These are phyloP conservation scores for Mycena sanguinolenta DNA, from an alignment of 768 basidiomycete genomes.

Conservation along the genomic window DNA sequence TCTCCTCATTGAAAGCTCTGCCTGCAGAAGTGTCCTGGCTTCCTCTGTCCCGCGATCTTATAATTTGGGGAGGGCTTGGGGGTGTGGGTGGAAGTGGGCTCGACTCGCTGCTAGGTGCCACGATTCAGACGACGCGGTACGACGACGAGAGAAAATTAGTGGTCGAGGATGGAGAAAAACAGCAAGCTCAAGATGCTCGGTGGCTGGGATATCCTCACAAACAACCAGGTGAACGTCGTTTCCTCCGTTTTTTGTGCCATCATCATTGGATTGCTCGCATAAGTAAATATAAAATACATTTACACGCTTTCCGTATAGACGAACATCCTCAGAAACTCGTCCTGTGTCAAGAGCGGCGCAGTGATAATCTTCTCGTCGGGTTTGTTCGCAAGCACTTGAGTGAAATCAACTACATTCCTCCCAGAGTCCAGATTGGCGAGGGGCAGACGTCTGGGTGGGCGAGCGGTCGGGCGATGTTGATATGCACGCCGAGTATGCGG, in stretches of 20 bases:
- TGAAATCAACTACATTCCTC: background rate
- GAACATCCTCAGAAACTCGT: slow-evolving; percentile 35
- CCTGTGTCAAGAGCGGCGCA: slow-evolving; percentile 34
- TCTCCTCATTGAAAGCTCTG: slow-evolving; percentile 72
- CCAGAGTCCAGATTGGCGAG: slow-evolving; percentile 26
- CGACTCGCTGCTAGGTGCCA: slow-evolving; percentile 91
- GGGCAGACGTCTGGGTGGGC: slow-evolving; percentile 26
- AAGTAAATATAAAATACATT: slow-evolving; percentile 6
- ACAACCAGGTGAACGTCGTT: slow-evolving; percentile 76
- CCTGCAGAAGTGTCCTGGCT: slow-evolving; percentile 60
- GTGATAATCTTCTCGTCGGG: slow-evolving; percentile 5
- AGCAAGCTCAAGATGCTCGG: slow-evolving; percentile 63
- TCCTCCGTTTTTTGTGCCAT: slow-evolving; percentile 30
- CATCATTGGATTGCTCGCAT: slow-evolving; percentile 25
- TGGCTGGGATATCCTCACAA: slow-evolving; percentile 81
- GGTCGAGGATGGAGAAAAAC: slow-evolving; percentile 63
- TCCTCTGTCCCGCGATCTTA: slow-evolving; percentile 55
- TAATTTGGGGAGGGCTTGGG: slow-evolving; percentile 76
- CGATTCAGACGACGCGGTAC: slow-evolving; percentile 85
- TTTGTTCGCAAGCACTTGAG: slow-evolving; percentile 4
- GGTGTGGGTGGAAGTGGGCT: slow-evolving; percentile 86
- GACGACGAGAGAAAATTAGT: slow-evolving; percentile 71
- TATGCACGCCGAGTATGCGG: slow-evolving; percentile 25
- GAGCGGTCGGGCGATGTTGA: slow-evolving; percentile 3
- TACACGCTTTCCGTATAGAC: slow-evolving; percentile 9